phyloP scores from a whole-genome alignment of 2,329 filamentous ascomycete species.

The Myriosclerotinia scirpicola region DNA sequence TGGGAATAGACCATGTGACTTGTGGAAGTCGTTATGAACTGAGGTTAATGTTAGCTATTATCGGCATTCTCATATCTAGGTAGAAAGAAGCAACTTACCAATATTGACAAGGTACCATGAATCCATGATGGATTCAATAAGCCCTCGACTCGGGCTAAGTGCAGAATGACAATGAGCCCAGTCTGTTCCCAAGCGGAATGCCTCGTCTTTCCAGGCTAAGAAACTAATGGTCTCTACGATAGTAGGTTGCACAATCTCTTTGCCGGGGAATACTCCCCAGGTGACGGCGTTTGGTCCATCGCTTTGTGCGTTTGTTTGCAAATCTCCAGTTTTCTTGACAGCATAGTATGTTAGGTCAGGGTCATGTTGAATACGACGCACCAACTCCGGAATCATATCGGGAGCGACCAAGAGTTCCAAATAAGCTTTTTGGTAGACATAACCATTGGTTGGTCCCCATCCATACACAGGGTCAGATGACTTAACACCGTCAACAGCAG shows the following conservation, averaged over 20 bases:
- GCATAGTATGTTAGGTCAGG: constrained; percentile 91
- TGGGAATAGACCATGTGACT: constrained; percentile 76
- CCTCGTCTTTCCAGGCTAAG: constrained; percentile 97
- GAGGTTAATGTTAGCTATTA: constrained; percentile 28
- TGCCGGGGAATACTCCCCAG: constrained; percentile 98
- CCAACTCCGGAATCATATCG: constrained; percentile 72
- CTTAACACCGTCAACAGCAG: constrained; percentile 86
- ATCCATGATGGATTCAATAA: constrained; percentile 83
- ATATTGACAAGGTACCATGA: constrained; percentile 96
- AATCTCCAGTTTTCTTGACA: constrained; percentile 77
- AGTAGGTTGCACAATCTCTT: constrained; percentile 99
- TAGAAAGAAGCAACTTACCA: constrained; percentile 55
- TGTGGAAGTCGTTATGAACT: constrained; percentile 98
- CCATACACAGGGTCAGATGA: constrained; percentile 85
- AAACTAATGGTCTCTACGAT: constrained; percentile 98
- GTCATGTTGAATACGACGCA: constrained; percentile 73
- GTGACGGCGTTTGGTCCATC: constrained; percentile 97
- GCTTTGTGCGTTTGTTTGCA: constrained; percentile 80
- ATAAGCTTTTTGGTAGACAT: constrained; percentile 98
- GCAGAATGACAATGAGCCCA: constrained; percentile 91
- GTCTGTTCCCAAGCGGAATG: constrained; percentile 86
- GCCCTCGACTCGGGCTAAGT: constrained; percentile 69
- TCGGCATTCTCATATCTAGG: neutral
- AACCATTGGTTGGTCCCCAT: constrained; percentile 93
- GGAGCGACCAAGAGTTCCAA: constrained; percentile 87